A percentile compares a stretch with the other conserved stretches of the same genome.
phyloP scores from a whole-genome alignment of 2,329 filamentous ascomycete species.

The Blastomyces percursus region DNA sequence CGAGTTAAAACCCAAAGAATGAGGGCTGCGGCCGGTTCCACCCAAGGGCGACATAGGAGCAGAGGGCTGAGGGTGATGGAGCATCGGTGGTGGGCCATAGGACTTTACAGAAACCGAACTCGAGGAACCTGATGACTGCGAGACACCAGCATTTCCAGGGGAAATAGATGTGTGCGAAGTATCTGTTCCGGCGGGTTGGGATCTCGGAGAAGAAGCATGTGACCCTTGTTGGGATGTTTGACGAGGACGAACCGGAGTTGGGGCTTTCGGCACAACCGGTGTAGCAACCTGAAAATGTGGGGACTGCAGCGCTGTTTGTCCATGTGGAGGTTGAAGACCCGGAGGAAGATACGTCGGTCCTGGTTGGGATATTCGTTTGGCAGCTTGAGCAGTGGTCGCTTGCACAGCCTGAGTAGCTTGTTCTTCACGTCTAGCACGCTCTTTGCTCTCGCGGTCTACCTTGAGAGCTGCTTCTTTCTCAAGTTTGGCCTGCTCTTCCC shows the following conservation, averaged over 20 bases:
- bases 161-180: slow-evolving; percentile 55
- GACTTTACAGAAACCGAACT: slow-evolving; percentile 54
- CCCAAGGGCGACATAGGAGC: slow-evolving; percentile 55
- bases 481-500: slow-evolving; percentile 41
- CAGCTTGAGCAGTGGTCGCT: slow-evolving; percentile 14
- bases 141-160: slow-evolving; percentile 50
- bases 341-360: slow-evolving; percentile 45
- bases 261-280: slow-evolving; percentile 69
- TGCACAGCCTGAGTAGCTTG: slow-evolving; percentile 20
- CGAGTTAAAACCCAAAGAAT: slow-evolving; percentile 39
- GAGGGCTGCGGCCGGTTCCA: slow-evolving; percentile 50
- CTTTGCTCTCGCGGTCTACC: slow-evolving; percentile 39
- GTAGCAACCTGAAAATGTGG: slow-evolving; percentile 70
- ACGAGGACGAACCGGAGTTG: slow-evolving; percentile 65
- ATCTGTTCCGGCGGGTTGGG: slow-evolving; percentile 37
- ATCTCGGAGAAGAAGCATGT: slow-evolving; percentile 54
- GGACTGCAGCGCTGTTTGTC: slow-evolving; percentile 51
- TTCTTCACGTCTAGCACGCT: slow-evolving; percentile 36
- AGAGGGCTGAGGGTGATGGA: slow-evolving; percentile 48
- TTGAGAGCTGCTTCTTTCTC: slow-evolving; percentile 42
- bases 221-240: slow-evolving; percentile 71
- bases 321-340: slow-evolving; percentile 44
- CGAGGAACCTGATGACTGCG: slow-evolving; percentile 54
- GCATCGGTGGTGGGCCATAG: slow-evolving; percentile 39
- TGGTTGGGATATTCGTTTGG: slow-evolving; percentile 49